Conservation (phyloP, 2,329 filamentous ascomycete genomes). For the Trichoderma cornu-damae region DNA sequence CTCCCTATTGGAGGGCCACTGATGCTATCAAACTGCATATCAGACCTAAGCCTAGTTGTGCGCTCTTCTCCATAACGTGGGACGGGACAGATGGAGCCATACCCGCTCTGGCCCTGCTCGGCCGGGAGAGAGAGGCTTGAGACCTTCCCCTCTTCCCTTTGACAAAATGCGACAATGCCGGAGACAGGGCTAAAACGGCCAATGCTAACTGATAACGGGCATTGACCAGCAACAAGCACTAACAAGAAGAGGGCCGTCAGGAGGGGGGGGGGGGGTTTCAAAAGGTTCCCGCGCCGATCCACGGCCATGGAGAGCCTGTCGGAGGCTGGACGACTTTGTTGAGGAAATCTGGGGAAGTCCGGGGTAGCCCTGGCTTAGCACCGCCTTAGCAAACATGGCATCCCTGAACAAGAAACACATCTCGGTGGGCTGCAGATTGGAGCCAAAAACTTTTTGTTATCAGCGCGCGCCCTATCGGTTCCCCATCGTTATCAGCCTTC, state of each 20-base stretch:
- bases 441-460: slow-evolving; percentile 3
- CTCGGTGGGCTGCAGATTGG: background rate
- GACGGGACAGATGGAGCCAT: background rate
- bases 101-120: background rate
- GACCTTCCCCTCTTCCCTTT: background rate
- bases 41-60: background rate
- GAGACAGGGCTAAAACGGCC: background rate
- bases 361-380: slow-evolving; percentile 12
- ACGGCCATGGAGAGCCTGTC: background rate
- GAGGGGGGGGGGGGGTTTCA: background rate
- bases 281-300: background rate
- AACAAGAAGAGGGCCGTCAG: background rate
- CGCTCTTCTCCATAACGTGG: background rate
- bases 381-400: background rate
- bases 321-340: background rate
- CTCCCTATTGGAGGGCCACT: background rate
- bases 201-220: slow-evolving; percentile 3
- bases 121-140: slow-evolving; percentile 4
- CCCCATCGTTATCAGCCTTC: slow-evolving; percentile 11
- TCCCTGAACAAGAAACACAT: background rate
- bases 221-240: background rate
- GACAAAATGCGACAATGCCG: background rate
- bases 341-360: slow-evolving; percentile 18
- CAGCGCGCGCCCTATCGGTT: slow-evolving; percentile 8
- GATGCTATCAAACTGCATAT: background rate